Base-by-base conservation (phyloP, 768 basidiomycete genomes). In the Podaxis carcinomalis region DNA sequence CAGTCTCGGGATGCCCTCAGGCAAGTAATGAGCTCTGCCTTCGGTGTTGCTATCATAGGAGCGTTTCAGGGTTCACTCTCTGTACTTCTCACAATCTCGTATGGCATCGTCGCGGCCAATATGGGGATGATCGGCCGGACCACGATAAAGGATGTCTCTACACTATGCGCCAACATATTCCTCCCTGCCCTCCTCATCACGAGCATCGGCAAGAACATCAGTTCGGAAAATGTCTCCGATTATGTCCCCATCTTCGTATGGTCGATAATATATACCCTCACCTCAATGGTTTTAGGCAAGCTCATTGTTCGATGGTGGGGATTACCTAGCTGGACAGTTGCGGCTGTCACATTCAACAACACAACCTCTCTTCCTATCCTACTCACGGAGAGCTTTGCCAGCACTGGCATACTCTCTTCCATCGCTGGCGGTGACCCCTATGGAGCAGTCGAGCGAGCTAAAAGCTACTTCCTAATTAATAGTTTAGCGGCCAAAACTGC, bases 271-370 rank as follows among this genome's bases (percentile, higher is more conserved):
- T 49, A 49, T 13, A 27, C 47, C 9, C 11, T 25, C 13, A 7
- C 23, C 9, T 49, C 47, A 21, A 49, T 49, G 47, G 47, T 4
- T 11, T 21, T 27, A 5, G 47, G 21, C n/a, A 49, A 49, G 23
- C 47, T 49, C 11, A 21, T 13, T 25, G 47, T 23, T 23, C 47
- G 13, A 32, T 52, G 28, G 35, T 54, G 32, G 52, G 28, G 21
- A 39, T 39, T 54, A 37, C 52, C 52, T n/a, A 54, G 52, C 19
- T 54, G 52, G 52, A 39, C 36, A 37, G 52, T 54, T 11, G 52
- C 52, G 1, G 35, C 36, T 11, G n/a, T 37, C 36, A 54, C 52
- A 23, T 54, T 54, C 52, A 54, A 54, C 36, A 54, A 54, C 21
- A 37, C 52, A 2, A 37, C 52, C 10, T 54, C 52, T 6, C 52